These are phyloP conservation scores for Gleditsia sinensis DNA, from an alignment of 306 rosid species.

Conservation along the genomic window DNA sequence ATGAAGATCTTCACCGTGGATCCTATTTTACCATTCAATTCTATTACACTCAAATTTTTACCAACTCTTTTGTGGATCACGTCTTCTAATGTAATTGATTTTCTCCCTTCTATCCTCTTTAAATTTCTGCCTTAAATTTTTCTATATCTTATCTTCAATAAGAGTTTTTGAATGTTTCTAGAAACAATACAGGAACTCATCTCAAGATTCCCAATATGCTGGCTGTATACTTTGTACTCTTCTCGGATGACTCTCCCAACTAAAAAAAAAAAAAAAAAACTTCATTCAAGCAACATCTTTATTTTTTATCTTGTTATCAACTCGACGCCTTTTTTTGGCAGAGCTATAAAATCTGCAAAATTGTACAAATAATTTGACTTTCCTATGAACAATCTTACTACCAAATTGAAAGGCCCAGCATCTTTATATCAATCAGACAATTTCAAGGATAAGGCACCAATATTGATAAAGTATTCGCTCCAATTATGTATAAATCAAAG, in stretches of 20 bases:
- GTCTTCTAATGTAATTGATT: not conserved
- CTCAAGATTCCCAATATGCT: not conserved
- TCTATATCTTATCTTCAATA: not conserved
- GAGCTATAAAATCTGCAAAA: too few species aligned
- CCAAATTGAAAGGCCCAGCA: too few species aligned
- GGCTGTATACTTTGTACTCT: not conserved
- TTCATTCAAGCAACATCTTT: not conserved
- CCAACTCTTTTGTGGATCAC: not conserved
- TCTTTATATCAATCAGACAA: not conserved
- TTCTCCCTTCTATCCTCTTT: not conserved
- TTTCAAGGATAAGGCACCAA: not conserved
- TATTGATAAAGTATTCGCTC: too few species aligned
- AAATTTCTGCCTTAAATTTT: not conserved
- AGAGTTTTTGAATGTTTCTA: not conserved
- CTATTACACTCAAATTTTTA: not conserved
- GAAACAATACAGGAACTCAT: not conserved
- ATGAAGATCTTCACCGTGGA: not conserved
- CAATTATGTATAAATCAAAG: too few species aligned
- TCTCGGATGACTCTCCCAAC: not conserved
- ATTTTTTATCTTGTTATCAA: not conserved
- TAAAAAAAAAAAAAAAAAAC: slow-evolving; percentile 1
- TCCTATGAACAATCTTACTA: too few species aligned
- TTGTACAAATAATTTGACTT: too few species aligned
- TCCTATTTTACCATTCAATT: slow-evolving; percentile 8
- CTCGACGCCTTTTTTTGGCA: too few species aligned